phyloP scores from a whole-genome alignment of 2,329 filamentous ascomycete genomes.

The Colletotrichum costaricense region DNA sequence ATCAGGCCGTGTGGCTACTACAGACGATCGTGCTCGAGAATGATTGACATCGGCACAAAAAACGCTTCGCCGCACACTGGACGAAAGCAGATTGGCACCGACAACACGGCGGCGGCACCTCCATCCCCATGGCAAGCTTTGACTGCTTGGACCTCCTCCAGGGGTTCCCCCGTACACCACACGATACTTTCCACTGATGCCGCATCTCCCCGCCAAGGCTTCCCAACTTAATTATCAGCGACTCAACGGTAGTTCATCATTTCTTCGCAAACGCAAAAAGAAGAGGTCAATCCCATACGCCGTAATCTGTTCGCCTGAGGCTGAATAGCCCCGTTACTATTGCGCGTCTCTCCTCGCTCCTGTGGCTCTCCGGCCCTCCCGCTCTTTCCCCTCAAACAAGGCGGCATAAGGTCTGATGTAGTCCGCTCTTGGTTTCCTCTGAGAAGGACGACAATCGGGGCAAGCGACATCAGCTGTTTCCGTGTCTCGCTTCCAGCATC shows the following conservation, averaged over 20 bases:
- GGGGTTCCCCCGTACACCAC: slow-evolving; percentile 28
- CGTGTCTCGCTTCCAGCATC: slow-evolving; percentile 23
- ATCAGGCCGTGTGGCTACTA: background rate
- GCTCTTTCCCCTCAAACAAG: slow-evolving; percentile 28
- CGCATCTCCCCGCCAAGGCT: slow-evolving; percentile 20
- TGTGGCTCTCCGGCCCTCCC: slow-evolving; percentile 10
- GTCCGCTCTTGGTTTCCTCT: background rate
- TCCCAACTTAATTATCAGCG: background rate
- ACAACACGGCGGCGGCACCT: slow-evolving; percentile 18
- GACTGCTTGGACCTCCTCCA: slow-evolving; percentile 30
- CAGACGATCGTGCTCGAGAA: slow-evolving; percentile 1
- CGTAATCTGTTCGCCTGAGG: slow-evolving; percentile 17
- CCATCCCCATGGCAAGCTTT: slow-evolving; percentile 36
- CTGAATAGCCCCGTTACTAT: background rate
- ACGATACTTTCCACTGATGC: slow-evolving; percentile 23
- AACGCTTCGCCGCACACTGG: slow-evolving; percentile 22
- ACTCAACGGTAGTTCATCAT: slow-evolving; percentile 23
- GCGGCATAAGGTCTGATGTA: slow-evolving; percentile 25
- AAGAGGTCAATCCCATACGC: background rate
- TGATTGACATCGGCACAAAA: slow-evolving; percentile 2
- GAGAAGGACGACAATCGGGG: background rate
- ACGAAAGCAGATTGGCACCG: slow-evolving; percentile 27
- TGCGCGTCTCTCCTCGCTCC: background rate
- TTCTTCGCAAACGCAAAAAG: slow-evolving; percentile 5
- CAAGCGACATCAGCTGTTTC: slow-evolving; percentile 25